These are phyloP conservation scores for Cyathus striatus DNA, from an alignment of 768 basidiomycete genomes.

Conservation along the genomic window DNA sequence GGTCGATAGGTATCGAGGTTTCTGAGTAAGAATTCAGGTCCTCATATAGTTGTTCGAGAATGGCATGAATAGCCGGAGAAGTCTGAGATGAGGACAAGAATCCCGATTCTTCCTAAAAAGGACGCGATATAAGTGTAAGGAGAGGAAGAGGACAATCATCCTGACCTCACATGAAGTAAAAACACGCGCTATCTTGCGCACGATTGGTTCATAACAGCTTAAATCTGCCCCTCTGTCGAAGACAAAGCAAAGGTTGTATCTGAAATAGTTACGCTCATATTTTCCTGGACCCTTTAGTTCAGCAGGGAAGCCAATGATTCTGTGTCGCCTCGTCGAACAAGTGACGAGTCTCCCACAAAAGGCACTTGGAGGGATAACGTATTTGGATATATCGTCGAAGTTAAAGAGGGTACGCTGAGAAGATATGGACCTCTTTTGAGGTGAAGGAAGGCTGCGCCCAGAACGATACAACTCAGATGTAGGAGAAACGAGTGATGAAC, in stretches of 20 bases:
- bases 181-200: conserved; percentile 91
- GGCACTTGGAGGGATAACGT: conserved; percentile 84
- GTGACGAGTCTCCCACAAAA: conserved; percentile 88
- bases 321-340: conserved; percentile 74
- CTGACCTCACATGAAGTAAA: conserved; percentile 84
- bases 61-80: conserved; percentile 65
- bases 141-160: conserved; percentile 5
- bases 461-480: conserved; percentile 36
- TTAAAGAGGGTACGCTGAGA: conserved; percentile 65
- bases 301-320: conserved; percentile 91
- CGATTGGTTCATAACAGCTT: conserved; percentile 93
- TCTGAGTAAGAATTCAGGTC: conserved; percentile 97
- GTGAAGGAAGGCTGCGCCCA: conserved; percentile 37
- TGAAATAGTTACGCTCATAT: conserved; percentile 85
- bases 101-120: conserved; percentile 71
- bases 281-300: conserved; percentile 66
- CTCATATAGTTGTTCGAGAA: conserved; percentile 94
- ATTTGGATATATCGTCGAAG: conserved; percentile 89
- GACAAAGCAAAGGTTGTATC: conserved; percentile 95
- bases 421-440: conserved; percentile 44
- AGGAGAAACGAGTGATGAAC: conserved; percentile 43
- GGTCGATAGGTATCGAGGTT: conserved; percentile 87
- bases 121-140: conserved; percentile 1
- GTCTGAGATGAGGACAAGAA: conserved; percentile 77
- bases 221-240: conserved; percentile 89